Percentiles rank a stretch among this genome's conserved stretches.
These are phyloP conservation scores for Microbotryomycetes sp. DNA, from an alignment of 1,284 basidiomycete genomes.

Conservation along the genomic window DNA sequence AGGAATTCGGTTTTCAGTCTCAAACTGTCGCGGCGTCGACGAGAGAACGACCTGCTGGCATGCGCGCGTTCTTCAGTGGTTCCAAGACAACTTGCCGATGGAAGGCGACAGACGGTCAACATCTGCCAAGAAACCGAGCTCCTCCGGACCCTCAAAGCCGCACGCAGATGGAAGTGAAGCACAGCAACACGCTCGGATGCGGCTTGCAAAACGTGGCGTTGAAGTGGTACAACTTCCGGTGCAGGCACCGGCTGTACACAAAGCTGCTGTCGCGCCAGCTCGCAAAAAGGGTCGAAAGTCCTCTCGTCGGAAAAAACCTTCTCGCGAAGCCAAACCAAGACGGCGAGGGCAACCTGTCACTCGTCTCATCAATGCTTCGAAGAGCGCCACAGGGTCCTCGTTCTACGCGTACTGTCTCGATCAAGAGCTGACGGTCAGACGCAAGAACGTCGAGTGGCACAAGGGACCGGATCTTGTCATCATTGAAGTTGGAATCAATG, in stretches of 20 bases:
- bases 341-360: slow-evolving; percentile 13
- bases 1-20: slow-evolving; percentile 9
- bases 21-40: slow-evolving; percentile 34
- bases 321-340: neutral
- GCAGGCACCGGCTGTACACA: neutral
- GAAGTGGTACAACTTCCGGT: neutral
- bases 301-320: neutral
- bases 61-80: slow-evolving; percentile 24
- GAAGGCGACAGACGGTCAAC: too few relatives aligned
- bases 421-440: slow-evolving; percentile 22
- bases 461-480: slow-evolving; percentile 31
- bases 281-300: neutral
- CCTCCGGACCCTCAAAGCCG: neutral
- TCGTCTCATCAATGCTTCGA: slow-evolving; percentile 29
- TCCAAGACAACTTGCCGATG: slow-evolving; percentile 25
- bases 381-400: slow-evolving; percentile 29
- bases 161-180: neutral
- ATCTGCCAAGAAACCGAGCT: slow-evolving; percentile 7
- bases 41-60: slow-evolving; percentile 28
- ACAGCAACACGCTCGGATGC: neutral
- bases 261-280: neutral
- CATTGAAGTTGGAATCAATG: slow-evolving; percentile 33
- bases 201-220: neutral
- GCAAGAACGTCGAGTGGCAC: slow-evolving; percentile 23
- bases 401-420: slow-evolving; percentile 33